Evolutionary conservation across 2,329 filamentous ascomycete species (phyloP), one percentile per base, ranked within the genome.

Genomic region (Aureobasidium mangrovei): DNA sequence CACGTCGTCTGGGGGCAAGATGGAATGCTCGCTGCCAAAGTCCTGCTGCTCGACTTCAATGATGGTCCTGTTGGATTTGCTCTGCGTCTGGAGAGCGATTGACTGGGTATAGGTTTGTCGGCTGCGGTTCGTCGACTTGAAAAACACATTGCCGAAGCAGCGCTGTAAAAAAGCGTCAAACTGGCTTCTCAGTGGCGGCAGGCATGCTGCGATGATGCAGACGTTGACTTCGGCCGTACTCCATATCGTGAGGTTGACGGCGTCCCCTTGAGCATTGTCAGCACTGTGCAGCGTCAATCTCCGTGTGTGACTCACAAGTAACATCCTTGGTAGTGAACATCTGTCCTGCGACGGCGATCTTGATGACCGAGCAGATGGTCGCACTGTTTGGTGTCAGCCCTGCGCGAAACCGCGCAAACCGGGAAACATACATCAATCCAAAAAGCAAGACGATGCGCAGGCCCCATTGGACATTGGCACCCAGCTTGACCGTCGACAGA

Each of bases 141-240:
- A 36, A 28, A 56, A 45, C 18, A 44, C 53, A 26, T 45, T 42
- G 7, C 54, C 49, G 31, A 56, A 54, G 38, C 51, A 40, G 39
- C 54, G 38, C 39, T 45, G 49, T 4, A 58, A 38, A 18, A 55
- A 38, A 18, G 31, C 31, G 44, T 56, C 52, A 49, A 58, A 58
- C 47, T 56, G 55, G 45, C 48, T 51, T 33, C 54, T 44, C 5
- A 58, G 45, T 2, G 57, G 57, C 8, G 57, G 57, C 2, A 58
- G 45, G 36, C 57, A 58, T 5, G 57, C 54, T 24, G 57, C 57
- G 44, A 58, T 45, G 41, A 58, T 58, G 40, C 47, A 52, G n/a
- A 58, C 47, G 54, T 55, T 53, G 27, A 58, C 57, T 40, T 58
- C 57, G 33, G 53, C 53, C 4, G 40, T 52, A 10, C 39, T 45